Conservation (phyloP, 2,329 filamentous ascomycete genomes). For the Blumeriella jaapii region DNA sequence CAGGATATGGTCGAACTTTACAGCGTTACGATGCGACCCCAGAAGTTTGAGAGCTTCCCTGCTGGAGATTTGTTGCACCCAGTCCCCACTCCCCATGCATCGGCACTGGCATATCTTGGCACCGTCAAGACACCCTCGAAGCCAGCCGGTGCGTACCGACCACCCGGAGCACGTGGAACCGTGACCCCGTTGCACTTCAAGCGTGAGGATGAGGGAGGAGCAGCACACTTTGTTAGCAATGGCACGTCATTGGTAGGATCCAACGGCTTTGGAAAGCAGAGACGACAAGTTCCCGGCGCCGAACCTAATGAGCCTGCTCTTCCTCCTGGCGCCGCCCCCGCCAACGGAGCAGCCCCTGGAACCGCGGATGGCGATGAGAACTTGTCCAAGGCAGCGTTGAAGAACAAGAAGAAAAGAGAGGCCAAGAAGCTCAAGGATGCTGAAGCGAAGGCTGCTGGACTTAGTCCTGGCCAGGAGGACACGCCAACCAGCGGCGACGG, state of each 20-base stretch:
- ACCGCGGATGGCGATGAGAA: conserved; percentile 52
- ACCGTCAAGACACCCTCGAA: conserved; percentile 92
- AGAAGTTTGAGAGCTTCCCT: conserved; percentile 45
- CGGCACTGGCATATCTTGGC: conserved; percentile 69
- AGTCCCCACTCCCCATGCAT: conserved; percentile 68
- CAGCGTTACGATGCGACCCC: conserved; percentile 78
- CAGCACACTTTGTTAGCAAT: conserved; percentile 71
- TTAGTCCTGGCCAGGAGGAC: conserved; percentile 23
- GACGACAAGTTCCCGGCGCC: conserved; percentile 77
- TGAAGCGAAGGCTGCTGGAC: conserved; percentile 45
- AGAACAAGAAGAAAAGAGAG: conserved; percentile 98
- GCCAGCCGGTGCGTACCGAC: conserved; percentile 91
- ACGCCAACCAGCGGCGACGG: conserved; percentile 20
- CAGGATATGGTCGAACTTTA: conserved; percentile 93
- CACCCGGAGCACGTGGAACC: conserved; percentile 82
- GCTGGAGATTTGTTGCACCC: conserved; percentile 61
- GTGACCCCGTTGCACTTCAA: conserved; percentile 90
- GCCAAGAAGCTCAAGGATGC: conserved; percentile 83
- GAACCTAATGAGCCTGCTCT: conserved; percentile 52
- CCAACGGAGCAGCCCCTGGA: conserved; percentile 48
- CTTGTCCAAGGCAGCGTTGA: conserved; percentile 72
- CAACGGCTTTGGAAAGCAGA: conserved; percentile 67
- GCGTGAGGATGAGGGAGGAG: conserved; percentile 92
- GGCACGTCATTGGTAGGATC: conserved; percentile 51
- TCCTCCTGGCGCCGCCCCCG: conserved; percentile 57